Base-by-base conservation (phyloP, 176 grass and related monocot species). In the Chrysopogon serrulatus region DNA sequence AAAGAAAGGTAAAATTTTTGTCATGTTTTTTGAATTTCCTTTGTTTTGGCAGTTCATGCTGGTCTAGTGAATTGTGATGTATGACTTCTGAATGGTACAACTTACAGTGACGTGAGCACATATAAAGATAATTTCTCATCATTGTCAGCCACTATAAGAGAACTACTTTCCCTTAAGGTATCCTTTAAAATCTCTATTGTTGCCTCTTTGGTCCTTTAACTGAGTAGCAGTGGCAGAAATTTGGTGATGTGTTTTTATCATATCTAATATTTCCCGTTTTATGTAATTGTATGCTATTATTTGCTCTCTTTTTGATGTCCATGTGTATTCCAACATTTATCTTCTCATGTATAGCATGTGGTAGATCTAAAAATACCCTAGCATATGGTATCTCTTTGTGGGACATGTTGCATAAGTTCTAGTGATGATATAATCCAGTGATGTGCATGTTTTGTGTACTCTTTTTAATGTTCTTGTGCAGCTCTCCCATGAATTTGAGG, bases 91-190 rank as follows among this genome's bases (percentile, higher is more conserved):
- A 88, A 85, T 87, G 74, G 59, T 82, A 53, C 54, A 85, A 61
- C 73, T 65, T 35, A 61, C 83, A 95, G 90, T 80, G 56, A 86
- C 0, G 21, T 66, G 24, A 65, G 51, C 65, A 79, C 51, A 86
- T 88, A 75, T 82, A 11, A 40, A 75, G 88, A 92, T 84, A 80
- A 63, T 89, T 91, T 83, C 24, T 78, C 83, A 79, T 92, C 88
- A 49, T 76, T 92, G 40, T 82, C 88, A 72, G 59, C 62, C 64
- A 90, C 69, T 60, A 79, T 96, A 83, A 51, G 42, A 23, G 83
- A 94, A 82, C 91, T 99, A 76, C 75, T 96, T 73, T 83, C 89
- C 68, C 94, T 87, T 80, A 99, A 99, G 90, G 97, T 94, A 92
- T 89, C 35, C 51, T n/a, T 85, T 54, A 78, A 15, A 49, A 23